Base-by-base conservation (phyloP, 2,329 filamentous ascomycete species). In the Colletotrichum noveboracense region DNA sequence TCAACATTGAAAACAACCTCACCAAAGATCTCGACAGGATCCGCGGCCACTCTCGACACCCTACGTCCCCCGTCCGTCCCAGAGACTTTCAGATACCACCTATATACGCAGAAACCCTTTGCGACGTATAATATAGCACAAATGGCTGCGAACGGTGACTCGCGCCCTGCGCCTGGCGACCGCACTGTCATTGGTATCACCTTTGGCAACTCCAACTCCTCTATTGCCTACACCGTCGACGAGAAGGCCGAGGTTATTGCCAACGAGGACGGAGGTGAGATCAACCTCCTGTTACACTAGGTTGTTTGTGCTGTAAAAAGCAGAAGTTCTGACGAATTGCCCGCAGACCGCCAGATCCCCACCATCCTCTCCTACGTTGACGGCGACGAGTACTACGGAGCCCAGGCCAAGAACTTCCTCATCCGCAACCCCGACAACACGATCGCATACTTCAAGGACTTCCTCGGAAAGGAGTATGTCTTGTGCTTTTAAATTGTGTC, bases 191-290 rank as follows among this genome's bases (percentile, higher is more conserved):
- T 99, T 87, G 97, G 97, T 85, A 96, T 99, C 84, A 94, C 96
- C 80, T 98, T 98, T 89, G 97, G 97, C 87, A 99, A 98, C 89
- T 96, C 96, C 77, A 98, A 98, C 93, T 97, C 95, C 88, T 98
- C 96, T 76, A 98, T 99, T 87, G 96, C 96, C 81, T 96, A 93
- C 85, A 98, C 96, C 62, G 91, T 93, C 77, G 96, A 98, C 83
- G 96, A 97, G 86, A 98, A 97, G 89, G 94, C 96, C 78, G 95
- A 98, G 85, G 96, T 99, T 78, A 98, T 99, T 87, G 97, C 97
- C 83, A 98, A 99, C 88, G 97, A 98, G 89, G 97, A 98, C 84
- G 97, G 97, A 90, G 95, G 95, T 78, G 56, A 76, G 76, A 14
- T 24, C 14, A 28, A 32, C 1, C 6, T 3, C 21, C 43, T 48